Evolutionary conservation across 2,329 filamentous ascomycete genomes (phyloP), one percentile per base, ranked within the genome.

Genomic region (Microthyrium microscopicum): DNA sequence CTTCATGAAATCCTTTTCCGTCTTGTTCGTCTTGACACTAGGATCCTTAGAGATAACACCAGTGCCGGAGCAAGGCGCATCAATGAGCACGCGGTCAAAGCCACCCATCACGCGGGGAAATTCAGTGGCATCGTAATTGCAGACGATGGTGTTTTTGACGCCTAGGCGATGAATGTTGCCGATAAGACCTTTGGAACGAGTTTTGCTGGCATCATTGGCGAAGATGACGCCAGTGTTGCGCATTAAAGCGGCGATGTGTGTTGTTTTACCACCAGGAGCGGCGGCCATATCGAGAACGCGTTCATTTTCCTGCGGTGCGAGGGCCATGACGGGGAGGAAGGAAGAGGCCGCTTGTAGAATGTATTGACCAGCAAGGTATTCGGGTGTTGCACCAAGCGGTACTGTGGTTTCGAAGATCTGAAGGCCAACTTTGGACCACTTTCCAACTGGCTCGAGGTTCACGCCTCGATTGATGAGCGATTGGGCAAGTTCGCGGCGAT

Each of bases 11-110:
- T 98, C 89, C 43, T 77, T 77, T 52, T 92, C 83, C 8, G 81
- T 91, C 66, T 95, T 95, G 65, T 94, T 95, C 17, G 87, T 95
- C 68, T 98, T 98, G 45, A 98, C 84, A 42, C 78, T 83, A 20
- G 87, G 73, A 57, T 98, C 89, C 62, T 98, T 98, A 41, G 84
- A 79, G 44, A 98, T 98, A 50, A 98, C 89, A 47, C 89, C 89
- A 1, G 89, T 98, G 45, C 89, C 87, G 3, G 85, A 92, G 61
- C 89, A 95, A 4, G 89, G 89, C 1, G 84, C 85, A 59, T 98
- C 85, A 38, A 95, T 78, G 29, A 95, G 62, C 5, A 98, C 83
- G 41, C 89, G 73, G 55, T 98, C 89, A 41, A 98, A 98, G 9
- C 89, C 89, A 38, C 87, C 89, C 56, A 98, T 84, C 24, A 92